A percentile compares a stretch with the other conserved stretches of the same genome.
Evolutionary conservation across 2,329 filamentous ascomycete species (phyloP).

Genomic region (Colletotrichum liriopes): DNA sequence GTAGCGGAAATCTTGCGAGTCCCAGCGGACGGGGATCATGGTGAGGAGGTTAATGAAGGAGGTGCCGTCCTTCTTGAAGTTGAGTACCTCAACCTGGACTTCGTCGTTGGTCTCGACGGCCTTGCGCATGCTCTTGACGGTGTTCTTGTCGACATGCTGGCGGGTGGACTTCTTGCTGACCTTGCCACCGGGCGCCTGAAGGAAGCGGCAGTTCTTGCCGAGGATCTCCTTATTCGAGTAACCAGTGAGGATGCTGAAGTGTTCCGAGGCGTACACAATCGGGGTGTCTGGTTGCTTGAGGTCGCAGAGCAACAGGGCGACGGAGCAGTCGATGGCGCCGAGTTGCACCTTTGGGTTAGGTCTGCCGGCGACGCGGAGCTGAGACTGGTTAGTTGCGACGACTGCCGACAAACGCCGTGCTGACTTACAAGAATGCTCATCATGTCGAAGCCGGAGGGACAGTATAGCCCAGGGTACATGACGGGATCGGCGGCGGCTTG

Average conservation of each 20-base stretch:
- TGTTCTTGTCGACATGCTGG: conserved; percentile 77
- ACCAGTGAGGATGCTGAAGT: conserved; percentile 84
- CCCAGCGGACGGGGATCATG: conserved; percentile 85
- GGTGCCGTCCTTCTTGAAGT: conserved; percentile 86
- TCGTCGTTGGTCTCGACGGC: conserved; percentile 63
- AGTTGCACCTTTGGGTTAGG: conserved; percentile 84
- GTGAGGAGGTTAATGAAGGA: conserved; percentile 86
- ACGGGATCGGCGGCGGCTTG: conserved; percentile 58
- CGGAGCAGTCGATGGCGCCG: conserved; percentile 87
- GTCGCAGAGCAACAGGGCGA: conserved; percentile 87
- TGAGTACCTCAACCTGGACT: conserved; percentile 73
- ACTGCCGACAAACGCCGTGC: not conserved
- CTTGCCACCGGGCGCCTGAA: conserved; percentile 82
- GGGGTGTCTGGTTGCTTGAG: conserved; percentile 81
- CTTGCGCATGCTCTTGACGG: conserved; percentile 68
- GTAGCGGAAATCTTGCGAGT: conserved; percentile 76
- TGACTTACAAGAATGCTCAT: conserved; percentile 68
- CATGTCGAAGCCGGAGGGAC: conserved; percentile 69
- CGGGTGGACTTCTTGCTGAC: conserved; percentile 72
- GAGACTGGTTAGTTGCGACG: conserved; percentile 35
- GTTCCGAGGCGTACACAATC: conserved; percentile 87
- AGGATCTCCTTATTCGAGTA: conserved; percentile 82
- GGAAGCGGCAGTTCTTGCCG: conserved; percentile 87
- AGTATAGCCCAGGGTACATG: conserved; percentile 71
- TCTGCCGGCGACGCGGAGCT: conserved; percentile 76